These are phyloP conservation scores for Penicillium sp. DNA, from an alignment of 2,329 filamentous ascomycete species.

Conservation along the genomic window DNA sequence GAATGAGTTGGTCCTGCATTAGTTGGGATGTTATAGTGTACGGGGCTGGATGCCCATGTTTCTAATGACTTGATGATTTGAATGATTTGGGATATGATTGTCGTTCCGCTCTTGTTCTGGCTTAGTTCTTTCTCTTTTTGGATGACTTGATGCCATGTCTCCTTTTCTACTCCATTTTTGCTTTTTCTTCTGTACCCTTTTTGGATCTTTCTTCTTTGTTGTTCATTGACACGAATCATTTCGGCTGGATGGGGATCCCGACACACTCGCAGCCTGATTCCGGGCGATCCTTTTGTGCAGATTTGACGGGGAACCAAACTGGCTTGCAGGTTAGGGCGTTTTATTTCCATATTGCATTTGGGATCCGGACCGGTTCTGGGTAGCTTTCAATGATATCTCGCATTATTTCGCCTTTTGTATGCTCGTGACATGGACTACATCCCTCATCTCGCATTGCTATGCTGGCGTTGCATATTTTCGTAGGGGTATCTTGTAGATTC, in stretches of 20 bases:
- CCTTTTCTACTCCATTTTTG: slow-evolving; percentile 2
- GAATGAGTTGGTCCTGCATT: slow-evolving; percentile 9
- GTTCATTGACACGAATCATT: background rate
- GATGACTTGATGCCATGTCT: background rate
- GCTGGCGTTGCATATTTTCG: slow-evolving; percentile 17
- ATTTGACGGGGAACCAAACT: background rate
- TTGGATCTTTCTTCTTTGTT: background rate
- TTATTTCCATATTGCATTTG: slow-evolving; percentile 1
- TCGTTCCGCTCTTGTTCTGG: slow-evolving; percentile 6
- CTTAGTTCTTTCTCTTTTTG: slow-evolving; percentile 4
- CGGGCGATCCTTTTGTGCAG: slow-evolving; percentile 4
- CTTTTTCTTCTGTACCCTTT: slow-evolving; percentile 1
- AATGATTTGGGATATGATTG: background rate
- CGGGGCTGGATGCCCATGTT: slow-evolving; percentile 9
- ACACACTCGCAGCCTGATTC: background rate
- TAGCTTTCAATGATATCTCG: background rate
- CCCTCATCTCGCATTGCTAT: slow-evolving; percentile 9
- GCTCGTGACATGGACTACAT: slow-evolving; percentile 2
- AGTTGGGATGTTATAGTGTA: background rate
- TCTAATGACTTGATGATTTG: slow-evolving; percentile 14
- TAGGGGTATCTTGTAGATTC: background rate
- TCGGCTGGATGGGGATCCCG: background rate
- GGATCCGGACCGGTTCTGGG: background rate
- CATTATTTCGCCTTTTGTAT: background rate
- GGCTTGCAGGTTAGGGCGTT: background rate